Base-by-base conservation (phyloP, 805 yeast species). In the Candida montana region DNA sequence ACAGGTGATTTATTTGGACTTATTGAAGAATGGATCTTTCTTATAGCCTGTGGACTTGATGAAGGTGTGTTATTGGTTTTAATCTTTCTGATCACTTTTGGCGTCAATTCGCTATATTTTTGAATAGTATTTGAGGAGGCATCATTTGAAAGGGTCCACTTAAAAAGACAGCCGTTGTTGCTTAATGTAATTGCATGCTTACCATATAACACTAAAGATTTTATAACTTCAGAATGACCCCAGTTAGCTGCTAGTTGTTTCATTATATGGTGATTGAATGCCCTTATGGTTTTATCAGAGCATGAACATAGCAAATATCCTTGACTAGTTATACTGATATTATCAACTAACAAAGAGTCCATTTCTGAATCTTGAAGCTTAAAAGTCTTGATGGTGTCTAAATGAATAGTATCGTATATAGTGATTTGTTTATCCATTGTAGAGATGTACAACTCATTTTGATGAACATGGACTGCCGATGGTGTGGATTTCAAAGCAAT, bases 161-260 rank as follows among this genome's bases (percentile, higher is more conserved):
- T 56, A 45, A 78, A 75, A 38, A 77, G 53, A 52, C 82, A 76
- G 0, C 82, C 83, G 49, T 72, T 80, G 7, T 60, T 61, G 17
- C 80, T 71, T 13, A 75, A 62, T 0, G 79, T 67, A 2, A 74
- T 47, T 21, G 71, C 54, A 5, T 49, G 50, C 4, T 52, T 46
- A 13, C 43, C 40, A 7, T 49, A 40, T 9, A 62, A 40, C 7
- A 58, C 46, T 16, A 81, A 42, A 0, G 75, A 72, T 12, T 74
- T 55, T 5, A 79, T 68, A 1, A 71, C 57, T 31, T 79, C 79
- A 1, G 79, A 69, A 48, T 75, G 81, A 0, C 77, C 90, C 83
- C 83, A 82, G 35, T 67, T 72, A 0, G 71, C 64, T 7, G 75
- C 67, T 9, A 77, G 33, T 9, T 68, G 68, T 37, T 62, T 72